Evolutionary conservation across 805 yeast genomes (phyloP).

Genomic region (Wickerhamiella hasegawae): DNA sequence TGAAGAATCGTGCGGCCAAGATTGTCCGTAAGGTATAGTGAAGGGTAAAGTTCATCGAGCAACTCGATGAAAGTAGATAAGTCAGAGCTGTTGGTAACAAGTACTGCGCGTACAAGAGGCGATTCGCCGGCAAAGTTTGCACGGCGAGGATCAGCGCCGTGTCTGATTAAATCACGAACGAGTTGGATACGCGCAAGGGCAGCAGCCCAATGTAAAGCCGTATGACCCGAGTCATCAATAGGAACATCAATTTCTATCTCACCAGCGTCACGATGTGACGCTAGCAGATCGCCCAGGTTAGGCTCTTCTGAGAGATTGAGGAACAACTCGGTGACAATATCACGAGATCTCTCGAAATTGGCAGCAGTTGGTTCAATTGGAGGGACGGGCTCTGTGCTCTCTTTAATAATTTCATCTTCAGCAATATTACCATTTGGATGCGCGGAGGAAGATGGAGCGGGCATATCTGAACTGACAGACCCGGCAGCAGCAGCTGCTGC

Average conservation of each 20-base stretch:
- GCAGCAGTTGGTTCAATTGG: conserved; percentile 6
- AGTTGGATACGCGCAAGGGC: conserved; percentile 66
- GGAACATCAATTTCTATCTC: conserved; percentile 51
- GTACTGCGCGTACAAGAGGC: conserved; percentile 67
- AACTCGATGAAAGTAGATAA: conserved; percentile 56
- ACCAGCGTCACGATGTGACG: conserved; percentile 1
- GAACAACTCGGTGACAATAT: conserved; percentile 14
- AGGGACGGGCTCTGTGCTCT: conserved; percentile 3
- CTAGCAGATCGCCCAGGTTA: conserved; percentile 8
- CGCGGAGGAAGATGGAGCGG: too few relatives aligned
- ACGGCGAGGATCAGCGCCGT: conserved; percentile 51
- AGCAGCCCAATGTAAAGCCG: conserved; percentile 92
- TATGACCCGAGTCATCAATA: conserved; percentile 84
- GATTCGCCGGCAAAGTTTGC: conserved; percentile 80
- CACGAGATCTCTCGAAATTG: conserved; percentile 7
- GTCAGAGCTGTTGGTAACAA: conserved; percentile 72
- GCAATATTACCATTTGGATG: too few relatives aligned
- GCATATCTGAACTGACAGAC: too few relatives aligned
- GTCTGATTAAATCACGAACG: conserved; percentile 49
- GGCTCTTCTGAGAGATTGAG: conserved; percentile 10
- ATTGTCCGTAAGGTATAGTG: conserved; percentile 46
- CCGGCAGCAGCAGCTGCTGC: too few relatives aligned
- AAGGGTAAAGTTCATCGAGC: conserved; percentile 60
- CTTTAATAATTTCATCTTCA: too few relatives aligned
- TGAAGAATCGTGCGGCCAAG: conserved; percentile 72